These are phyloP conservation scores for Trichosporon sp. DNA, from an alignment of 1,284 basidiomycete species.

Conservation along the genomic window DNA sequence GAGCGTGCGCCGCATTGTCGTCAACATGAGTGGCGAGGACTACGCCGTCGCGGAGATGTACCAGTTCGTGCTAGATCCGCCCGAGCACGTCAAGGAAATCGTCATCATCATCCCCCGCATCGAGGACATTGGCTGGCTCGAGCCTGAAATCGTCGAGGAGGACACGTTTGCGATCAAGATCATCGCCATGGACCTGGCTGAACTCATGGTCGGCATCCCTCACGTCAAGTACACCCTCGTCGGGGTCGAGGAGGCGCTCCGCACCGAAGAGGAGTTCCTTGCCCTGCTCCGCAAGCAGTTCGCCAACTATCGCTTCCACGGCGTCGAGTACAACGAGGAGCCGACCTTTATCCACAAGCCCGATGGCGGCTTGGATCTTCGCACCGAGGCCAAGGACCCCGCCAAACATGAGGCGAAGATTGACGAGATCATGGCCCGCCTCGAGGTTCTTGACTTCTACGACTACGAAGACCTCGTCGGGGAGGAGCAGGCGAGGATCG, in stretches of 20 bases:
- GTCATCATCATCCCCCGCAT: constrained; percentile 1
- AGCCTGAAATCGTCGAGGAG: constrained; percentile 30
- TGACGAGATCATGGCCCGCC: neutral
- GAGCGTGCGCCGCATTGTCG: neutral
- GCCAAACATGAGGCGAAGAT: neutral
- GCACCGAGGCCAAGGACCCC: neutral
- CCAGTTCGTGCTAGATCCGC: neutral
- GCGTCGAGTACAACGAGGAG: neutral
- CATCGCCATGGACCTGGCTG: constrained; percentile 6
- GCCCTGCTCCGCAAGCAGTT: neutral
- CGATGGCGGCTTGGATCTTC: neutral
- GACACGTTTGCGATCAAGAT: constrained; percentile 18
- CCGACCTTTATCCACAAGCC: neutral
- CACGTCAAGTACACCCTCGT: constrained; percentile 7
- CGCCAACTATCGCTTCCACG: neutral
- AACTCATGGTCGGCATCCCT: constrained; percentile 9
- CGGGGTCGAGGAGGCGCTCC: neutral
- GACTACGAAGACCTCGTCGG: neutral
- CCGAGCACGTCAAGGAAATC: constrained; percentile 8
- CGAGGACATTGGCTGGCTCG: constrained; percentile 39
- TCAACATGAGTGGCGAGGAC: constrained; percentile 5
- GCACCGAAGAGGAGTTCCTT: neutral
- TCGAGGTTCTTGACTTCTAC: neutral
- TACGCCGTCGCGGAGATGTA: constrained; percentile 3
- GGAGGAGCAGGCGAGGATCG: neutral